Conservation (phyloP, 1,139 yeast genomes). For the Blastobotrys malaysiensis region DNA sequence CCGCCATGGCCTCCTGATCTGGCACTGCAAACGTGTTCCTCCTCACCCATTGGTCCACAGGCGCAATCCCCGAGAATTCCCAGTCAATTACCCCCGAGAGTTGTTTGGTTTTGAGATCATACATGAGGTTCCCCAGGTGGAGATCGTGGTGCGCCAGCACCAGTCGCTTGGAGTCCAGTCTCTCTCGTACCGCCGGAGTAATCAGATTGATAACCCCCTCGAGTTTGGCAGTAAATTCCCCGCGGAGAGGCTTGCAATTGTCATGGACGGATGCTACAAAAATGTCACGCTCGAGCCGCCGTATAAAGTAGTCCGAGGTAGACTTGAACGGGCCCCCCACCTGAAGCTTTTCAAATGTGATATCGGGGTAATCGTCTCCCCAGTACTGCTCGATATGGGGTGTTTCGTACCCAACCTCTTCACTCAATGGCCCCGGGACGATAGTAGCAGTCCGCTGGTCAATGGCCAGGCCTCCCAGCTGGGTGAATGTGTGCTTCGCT, state of each 20-base stretch:
- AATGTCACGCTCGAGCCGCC: slow-evolving; percentile 8
- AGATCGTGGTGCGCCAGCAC: slow-evolving; percentile 13
- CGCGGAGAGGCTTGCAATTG: not conserved
- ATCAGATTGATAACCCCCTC: not conserved
- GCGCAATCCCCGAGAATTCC: slow-evolving; percentile 10
- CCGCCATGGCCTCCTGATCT: not conserved
- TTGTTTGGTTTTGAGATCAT: not conserved
- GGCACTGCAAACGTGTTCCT: slow-evolving; percentile 5
- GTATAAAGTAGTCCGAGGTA: slow-evolving; percentile 1
- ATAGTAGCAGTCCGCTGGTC: slow-evolving; percentile 1
- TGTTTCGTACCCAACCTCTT: slow-evolving; percentile 8
- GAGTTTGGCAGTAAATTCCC: not conserved
- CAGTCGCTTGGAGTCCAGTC: slow-evolving; percentile 3
- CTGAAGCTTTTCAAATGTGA: slow-evolving; percentile 6
- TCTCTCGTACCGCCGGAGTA: not conserved
- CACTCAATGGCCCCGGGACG: slow-evolving; percentile 7
- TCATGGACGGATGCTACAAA: not conserved
- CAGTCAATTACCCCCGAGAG: slow-evolving; percentile 12
- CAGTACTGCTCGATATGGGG: not conserved
- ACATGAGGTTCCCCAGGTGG: slow-evolving; percentile 13
- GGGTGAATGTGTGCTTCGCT: slow-evolving; percentile 4
- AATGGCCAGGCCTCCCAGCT: slow-evolving; percentile 8
- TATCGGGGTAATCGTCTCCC: not conserved
- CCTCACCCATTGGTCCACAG: slow-evolving; percentile 11
- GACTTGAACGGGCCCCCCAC: slow-evolving; percentile 12